phyloP scores from a whole-genome alignment of 441 rosid species.

The Jatropha multifida region DNA sequence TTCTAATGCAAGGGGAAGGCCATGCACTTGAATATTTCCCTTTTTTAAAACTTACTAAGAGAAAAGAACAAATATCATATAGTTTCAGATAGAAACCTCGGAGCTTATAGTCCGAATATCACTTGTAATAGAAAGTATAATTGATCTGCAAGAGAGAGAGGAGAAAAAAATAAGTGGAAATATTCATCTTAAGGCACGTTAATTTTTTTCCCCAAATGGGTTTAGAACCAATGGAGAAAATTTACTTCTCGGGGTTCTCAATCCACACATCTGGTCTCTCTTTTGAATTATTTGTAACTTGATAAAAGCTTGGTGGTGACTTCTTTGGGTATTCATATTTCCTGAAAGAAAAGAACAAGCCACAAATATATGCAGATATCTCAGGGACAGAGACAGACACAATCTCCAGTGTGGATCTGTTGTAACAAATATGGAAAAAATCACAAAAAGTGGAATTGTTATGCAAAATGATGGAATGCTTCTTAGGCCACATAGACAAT shows the following conservation, averaged over 20 bases:
- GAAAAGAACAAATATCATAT: constrained; percentile 11
- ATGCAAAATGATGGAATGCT: background rate
- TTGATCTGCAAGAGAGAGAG: constrained; percentile 56
- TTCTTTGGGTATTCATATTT: constrained; percentile 86
- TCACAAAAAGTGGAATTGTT: background rate
- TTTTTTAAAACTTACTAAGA: background rate
- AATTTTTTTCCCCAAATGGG: background rate
- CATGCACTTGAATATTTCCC: background rate
- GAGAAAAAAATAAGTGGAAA: constrained; percentile 15
- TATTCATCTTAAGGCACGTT: constrained; percentile 1
- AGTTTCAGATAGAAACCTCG: constrained; percentile 58
- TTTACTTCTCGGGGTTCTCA: constrained; percentile 95
- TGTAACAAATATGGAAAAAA: background rate
- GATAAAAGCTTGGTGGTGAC: constrained; percentile 83
- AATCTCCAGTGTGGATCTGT: background rate
- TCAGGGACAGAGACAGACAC: background rate
- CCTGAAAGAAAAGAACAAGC: constrained; percentile 43
- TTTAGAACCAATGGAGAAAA: constrained; percentile 22
- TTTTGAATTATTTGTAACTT: constrained; percentile 81
- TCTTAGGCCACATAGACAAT: background rate
- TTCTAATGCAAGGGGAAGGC: background rate
- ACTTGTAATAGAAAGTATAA: constrained; percentile 87
- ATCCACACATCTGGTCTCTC: constrained; percentile 99
- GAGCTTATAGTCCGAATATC: constrained; percentile 96
- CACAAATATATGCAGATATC: constrained; percentile 7